phyloP scores from a whole-genome alignment of 345 rosid genomes.

The Mallotus nudiflorus region DNA sequence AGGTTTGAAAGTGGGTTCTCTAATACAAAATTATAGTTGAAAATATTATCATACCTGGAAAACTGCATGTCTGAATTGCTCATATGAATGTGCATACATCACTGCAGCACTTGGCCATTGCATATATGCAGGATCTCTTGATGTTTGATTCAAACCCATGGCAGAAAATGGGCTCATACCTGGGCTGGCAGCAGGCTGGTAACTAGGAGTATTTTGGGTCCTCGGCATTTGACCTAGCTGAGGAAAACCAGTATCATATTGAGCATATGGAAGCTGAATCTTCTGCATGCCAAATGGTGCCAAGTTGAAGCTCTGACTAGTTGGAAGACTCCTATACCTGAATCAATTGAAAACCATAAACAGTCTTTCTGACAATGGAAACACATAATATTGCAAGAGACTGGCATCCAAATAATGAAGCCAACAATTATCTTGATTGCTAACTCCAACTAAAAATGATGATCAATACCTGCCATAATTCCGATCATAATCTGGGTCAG shows the following conservation, averaged over 20 bases:
- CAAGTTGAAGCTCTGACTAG: constrained; percentile 50
- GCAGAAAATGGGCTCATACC: constrained; percentile 37
- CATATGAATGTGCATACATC: constrained; percentile 88
- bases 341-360: constrained; percentile 10
- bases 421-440: too few species aligned
- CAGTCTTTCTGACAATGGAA: neutral
- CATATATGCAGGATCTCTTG: constrained; percentile 59
- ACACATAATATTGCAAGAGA: neutral
- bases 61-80: constrained; percentile 68
- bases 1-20: too few species aligned
- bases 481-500: constrained; percentile 95
- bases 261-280: constrained; percentile 63
- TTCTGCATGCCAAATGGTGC: constrained; percentile 61
- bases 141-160: constrained; percentile 45
- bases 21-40: neutral
- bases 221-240: constrained; percentile 52
- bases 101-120: constrained; percentile 84
- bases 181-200: constrained; percentile 53
- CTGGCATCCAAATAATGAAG: neutral
- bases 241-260: constrained; percentile 56
- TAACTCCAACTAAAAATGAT: neutral
- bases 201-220: constrained; percentile 38
- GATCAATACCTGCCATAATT: constrained; percentile 64
- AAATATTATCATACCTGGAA: constrained; percentile 57
- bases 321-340: constrained; percentile 88